Base-by-base conservation (phyloP, 2,329 filamentous ascomycete species). In the Lomentospora prolificans region DNA sequence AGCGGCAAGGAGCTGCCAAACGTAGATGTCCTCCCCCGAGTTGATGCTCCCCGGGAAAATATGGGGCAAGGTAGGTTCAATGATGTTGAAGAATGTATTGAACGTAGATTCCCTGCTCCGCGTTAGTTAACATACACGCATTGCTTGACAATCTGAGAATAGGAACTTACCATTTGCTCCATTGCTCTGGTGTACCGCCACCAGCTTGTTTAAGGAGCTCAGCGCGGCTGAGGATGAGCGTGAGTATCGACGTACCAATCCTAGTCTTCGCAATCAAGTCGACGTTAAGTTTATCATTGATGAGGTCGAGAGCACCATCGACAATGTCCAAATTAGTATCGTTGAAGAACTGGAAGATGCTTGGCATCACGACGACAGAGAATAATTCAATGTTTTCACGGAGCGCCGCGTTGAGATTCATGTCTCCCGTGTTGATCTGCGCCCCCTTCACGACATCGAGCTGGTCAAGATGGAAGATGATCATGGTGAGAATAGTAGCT, bases 1-100 rank as follows among this genome's bases (percentile, higher is more conserved):
- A 10, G 92, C 90, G 7, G 94, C 94, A 61, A 99, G 79, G 69
- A 97, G 95, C 71, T 97, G 92, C 94, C 94, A 99, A 39, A 97
- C 90, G 66, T 97, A 95, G 65, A 96, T 86, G 65, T 99, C 94
- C 62, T 96, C 90, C 52, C 89, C 88, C 6, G 89, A 85, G 61
- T 89, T 90, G 65, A 95, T 89, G n/a, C 87, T 87, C 19, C 87
- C 89, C 0, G 92, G 91, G 81, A 99, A 99, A 60, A 96, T 85
- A 63, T 87, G 81, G 10, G 87, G 86, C 50, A 97, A 79, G 5
- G 86, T 85, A 1, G 89, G 89, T 69, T 97, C 92, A 17, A 97
- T 76, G 5, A 82, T 80, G 67, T 94, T 89, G 71, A 99, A 99
- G 58, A 99, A 81, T 25, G 81, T 79, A 63, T 90, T 90, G 72